These are phyloP conservation scores for Eimeria necatrix DNA, from an alignment of 169 alveolate species.

Conservation along the genomic window DNA sequence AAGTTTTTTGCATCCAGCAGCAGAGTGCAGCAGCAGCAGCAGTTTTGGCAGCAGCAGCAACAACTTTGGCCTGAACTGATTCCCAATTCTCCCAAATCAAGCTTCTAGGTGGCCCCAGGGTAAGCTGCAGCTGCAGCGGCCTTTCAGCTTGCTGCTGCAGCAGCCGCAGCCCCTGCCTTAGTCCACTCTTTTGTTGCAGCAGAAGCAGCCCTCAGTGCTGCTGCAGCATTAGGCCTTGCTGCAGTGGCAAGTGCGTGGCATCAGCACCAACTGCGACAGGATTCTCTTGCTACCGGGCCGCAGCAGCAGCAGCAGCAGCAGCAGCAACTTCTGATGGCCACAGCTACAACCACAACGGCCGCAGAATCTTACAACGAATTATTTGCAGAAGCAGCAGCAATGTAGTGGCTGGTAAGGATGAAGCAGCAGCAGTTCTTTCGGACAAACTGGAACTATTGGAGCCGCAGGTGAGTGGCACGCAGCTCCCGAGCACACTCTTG, in stretches of 20 bases:
- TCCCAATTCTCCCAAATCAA: no score
- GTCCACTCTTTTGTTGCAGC: background rate
- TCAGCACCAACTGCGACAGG: background rate
- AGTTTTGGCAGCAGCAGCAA: background rate
- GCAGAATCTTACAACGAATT: background rate
- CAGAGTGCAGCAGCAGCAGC: background rate
- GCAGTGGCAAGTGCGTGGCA: background rate
- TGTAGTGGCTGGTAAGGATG: background rate
- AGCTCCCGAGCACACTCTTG: no score
- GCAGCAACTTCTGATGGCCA: background rate
- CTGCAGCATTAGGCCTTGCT: background rate
- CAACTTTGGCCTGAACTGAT: background rate
- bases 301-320: background rate
- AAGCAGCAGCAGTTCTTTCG: background rate
- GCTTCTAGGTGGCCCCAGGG: background rate
- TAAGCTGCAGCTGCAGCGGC: constrained; percentile 21
- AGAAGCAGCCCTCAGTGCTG: background rate
- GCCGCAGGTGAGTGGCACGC: no score
- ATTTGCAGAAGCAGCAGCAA: constrained; percentile 3
- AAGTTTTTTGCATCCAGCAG: no score
- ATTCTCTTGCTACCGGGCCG: background rate
- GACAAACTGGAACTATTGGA: background rate
- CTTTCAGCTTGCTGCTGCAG: constrained; percentile 1
- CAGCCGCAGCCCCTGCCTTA: background rate
- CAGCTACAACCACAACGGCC: background rate